These are phyloP conservation scores for Sporisorium scitamineum DNA, from an alignment of 1,284 basidiomycete genomes.

Conservation along the genomic window DNA sequence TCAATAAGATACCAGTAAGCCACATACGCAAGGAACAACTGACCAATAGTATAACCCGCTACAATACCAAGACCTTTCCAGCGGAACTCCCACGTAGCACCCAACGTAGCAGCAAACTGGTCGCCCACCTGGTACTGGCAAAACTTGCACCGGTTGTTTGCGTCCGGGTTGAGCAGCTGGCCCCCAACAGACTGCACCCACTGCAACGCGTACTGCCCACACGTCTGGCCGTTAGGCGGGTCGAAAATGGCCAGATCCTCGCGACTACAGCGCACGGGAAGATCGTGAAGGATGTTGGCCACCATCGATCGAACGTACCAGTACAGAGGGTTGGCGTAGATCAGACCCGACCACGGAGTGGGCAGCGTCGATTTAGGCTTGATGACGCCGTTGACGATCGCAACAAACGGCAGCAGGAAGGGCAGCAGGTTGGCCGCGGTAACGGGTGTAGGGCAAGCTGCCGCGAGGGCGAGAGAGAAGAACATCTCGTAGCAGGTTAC, in stretches of 20 bases:
- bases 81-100: conserved; percentile 51
- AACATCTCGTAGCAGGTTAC: conserved; percentile 60
- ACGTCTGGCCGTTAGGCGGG: conserved; percentile 53
- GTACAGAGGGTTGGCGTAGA: conserved; percentile 59
- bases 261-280: conserved; percentile 52
- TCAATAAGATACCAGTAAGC: conserved; percentile 58
- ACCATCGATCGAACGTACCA: conserved; percentile 63
- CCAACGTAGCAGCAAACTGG: conserved; percentile 46
- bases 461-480: conserved; percentile 63
- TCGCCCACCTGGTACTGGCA: conserved; percentile 55
- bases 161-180: conserved; percentile 45
- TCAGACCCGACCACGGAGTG: conserved; percentile 56
- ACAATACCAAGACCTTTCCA: conserved; percentile 58
- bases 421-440: conserved; percentile 65
- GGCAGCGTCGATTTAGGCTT: conserved; percentile 58
- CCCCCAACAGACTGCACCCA: conserved; percentile 49
- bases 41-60: conserved; percentile 44
- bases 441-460: conserved; percentile 62
- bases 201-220: conserved; percentile 50
- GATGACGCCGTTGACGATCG: conserved; percentile 69
- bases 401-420: conserved; percentile 66
- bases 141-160: conserved; percentile 42
- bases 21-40: conserved; percentile 39
- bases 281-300: conserved; percentile 54
- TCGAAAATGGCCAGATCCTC: conserved; percentile 57